Evolutionary conservation across 169 alveolate genomes (phyloP), one percentile per base, ranked within the genome.

Genomic region (Cryptosporidium bovis): DNA sequence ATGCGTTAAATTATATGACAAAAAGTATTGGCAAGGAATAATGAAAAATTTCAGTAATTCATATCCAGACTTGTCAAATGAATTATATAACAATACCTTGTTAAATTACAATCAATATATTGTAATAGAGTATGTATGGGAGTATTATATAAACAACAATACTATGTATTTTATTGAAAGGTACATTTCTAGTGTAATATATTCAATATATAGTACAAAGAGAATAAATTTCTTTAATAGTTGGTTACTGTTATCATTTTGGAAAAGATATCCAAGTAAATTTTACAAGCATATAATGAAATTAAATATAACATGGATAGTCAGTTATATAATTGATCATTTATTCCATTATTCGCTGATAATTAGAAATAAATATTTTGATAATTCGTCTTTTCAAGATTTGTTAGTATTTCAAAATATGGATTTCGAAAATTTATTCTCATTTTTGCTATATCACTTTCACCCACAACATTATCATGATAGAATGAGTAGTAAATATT

Each of bases 401-500:
- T 24, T 60, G 24, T 50, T 53, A 29, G 34, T 77, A 10, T 77
- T 77, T 44, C 31, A 56, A 16, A 77, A 77, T 15, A 60, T 77
- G 44, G 87, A 60, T n/a, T 40, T 77, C 7, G 69, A 77, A 60
- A 77, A 77, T 62, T 27, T 56, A 62, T 77, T 58, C 48, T 77
- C 87, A 36, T 77, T 77, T 51, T 33, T 77, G 4, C 36, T 77
- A 51, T 77, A 77, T 62, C 69, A 77, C 48, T 77, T 48, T 50
- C 71, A 56, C 16, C 87, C 87, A 44, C 87, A 77, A 36, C 65
- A 60, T 27, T 77, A 77, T 20, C 87, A 77, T 60, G 87, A 77
- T n/a, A 58, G 87, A 48, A 56, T 77, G 71, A 77, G 87, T 77
- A 66, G 71, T 50, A 77, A 50, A 44, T 56, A 60, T 62, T 77